Conservation (phyloP, 2,329 filamentous ascomycete genomes). For the Ceratocystis diversiconidia region DNA sequence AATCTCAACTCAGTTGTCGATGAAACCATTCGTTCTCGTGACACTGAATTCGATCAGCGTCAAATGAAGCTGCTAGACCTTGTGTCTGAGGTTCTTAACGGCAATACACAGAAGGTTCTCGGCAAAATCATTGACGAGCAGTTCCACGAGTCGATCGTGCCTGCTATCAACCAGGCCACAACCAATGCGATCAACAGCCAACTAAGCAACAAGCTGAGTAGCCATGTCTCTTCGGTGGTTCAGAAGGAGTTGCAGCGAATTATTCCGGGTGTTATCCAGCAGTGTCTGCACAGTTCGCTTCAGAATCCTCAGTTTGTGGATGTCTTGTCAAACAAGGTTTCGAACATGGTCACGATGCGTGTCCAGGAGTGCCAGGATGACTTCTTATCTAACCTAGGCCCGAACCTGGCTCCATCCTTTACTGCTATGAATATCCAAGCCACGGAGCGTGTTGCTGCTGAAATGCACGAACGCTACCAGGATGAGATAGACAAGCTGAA, state of each 20-base stretch:
- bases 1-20: slow-evolving; percentile 49
- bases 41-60: slow-evolving; percentile 38
- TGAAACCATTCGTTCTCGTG: slow-evolving; percentile 46
- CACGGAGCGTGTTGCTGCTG: slow-evolving; percentile 51
- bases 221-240: slow-evolving; percentile 50
- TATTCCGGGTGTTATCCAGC: slow-evolving; percentile 52
- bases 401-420: slow-evolving; percentile 51
- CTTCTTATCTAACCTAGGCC: slow-evolving; percentile 45
- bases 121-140: slow-evolving; percentile 61
- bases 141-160: slow-evolving; percentile 62
- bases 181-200: slow-evolving; percentile 56
- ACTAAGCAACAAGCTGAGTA: slow-evolving; percentile 52
- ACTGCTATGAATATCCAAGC: slow-evolving; percentile 49
- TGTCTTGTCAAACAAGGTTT: slow-evolving; percentile 33
- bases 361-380: slow-evolving; percentile 59
- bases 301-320: slow-evolving; percentile 62
- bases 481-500: slow-evolving; percentile 38
- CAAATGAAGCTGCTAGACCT: slow-evolving; percentile 42
- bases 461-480: slow-evolving; percentile 50
- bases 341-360: slow-evolving; percentile 39
- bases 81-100: slow-evolving; percentile 46
- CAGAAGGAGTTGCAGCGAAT: slow-evolving; percentile 58
- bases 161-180: slow-evolving; percentile 54
- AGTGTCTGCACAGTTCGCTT: slow-evolving; percentile 48
- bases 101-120: slow-evolving; percentile 56